Evolutionary conservation across 495 filamentous ascomycete species (phyloP).

Genomic region (Daldinia concentrica): DNA sequence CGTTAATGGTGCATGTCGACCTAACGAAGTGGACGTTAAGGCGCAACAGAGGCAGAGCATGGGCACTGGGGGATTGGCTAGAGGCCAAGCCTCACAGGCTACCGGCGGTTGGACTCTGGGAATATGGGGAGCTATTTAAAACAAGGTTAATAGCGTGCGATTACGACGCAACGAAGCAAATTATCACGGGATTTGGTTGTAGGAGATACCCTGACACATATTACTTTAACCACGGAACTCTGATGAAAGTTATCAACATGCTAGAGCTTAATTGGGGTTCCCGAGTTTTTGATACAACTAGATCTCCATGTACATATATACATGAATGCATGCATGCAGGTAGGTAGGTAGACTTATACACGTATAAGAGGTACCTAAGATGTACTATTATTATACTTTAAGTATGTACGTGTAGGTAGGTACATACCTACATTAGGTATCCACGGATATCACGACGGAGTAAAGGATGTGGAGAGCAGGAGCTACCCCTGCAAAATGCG

Average conservation of each 20-base stretch:
- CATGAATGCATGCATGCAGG: too few relatives aligned
- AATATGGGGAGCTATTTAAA: conserved; percentile 67
- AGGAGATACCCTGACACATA: conserved; percentile 37
- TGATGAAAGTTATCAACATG: background rate
- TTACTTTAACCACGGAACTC: conserved; percentile 11
- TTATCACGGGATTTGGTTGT: conserved; percentile 24
- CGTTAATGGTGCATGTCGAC: conserved; percentile 71
- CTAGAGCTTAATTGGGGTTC: background rate
- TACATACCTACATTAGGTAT: too few relatives aligned
- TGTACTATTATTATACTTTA: too few relatives aligned
- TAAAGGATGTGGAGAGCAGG: conserved; percentile 8
- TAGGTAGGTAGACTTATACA: background rate
- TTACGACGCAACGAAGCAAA: too few relatives aligned
- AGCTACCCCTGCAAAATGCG: conserved; percentile 40
- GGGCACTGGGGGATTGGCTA: conserved; percentile 64
- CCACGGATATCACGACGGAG: background rate
- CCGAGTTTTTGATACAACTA: background rate
- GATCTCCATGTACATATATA: background rate
- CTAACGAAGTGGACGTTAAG: conserved; percentile 66
- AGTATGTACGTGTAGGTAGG: too few relatives aligned
- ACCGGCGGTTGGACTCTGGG: conserved; percentile 81
- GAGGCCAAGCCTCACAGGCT: conserved; percentile 62
- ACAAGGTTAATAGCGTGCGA: too few relatives aligned
- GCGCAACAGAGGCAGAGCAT: conserved; percentile 67
- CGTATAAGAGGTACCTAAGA: background rate